These are phyloP conservation scores for Ophiostoma perfectum DNA, from an alignment of 2,329 filamentous ascomycete species.

Conservation along the genomic window DNA sequence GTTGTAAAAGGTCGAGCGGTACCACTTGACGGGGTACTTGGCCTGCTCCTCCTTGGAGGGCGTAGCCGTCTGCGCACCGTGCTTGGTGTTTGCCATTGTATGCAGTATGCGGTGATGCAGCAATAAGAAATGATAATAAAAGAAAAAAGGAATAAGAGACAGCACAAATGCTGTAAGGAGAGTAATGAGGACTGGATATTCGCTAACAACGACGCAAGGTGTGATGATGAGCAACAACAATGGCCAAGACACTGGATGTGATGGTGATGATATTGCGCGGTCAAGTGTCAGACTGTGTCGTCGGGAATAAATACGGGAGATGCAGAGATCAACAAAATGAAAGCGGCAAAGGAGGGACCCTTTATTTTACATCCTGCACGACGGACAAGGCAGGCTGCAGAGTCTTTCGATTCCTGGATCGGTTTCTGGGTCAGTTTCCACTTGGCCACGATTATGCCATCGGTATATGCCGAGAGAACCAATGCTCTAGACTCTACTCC, in stretches of 20 bases:
- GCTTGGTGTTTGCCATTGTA: conserved; percentile 15
- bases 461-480: background rate
- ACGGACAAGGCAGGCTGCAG: background rate
- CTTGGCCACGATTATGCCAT: background rate
- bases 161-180: too few relatives aligned
- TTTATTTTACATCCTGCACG: background rate
- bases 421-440: background rate
- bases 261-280: background rate
- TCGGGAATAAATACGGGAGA: background rate
- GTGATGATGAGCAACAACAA: too few relatives aligned
- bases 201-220: too few relatives aligned
- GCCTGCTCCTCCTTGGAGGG: conserved; percentile 24
- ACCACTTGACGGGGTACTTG: conserved; percentile 48
- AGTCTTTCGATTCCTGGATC: background rate
- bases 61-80: conserved; percentile 17
- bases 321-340: background rate
- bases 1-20: conserved; percentile 67
- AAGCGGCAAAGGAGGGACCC: background rate
- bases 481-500: background rate
- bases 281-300: background rate
- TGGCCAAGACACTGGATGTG: background rate
- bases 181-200: background rate
- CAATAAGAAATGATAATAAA: background rate
- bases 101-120: background rate
- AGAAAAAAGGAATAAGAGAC: too few relatives aligned